A percentile compares a stretch with the other conserved stretches of the same genome.
These are phyloP conservation scores for Neocatenulostroma microsporum DNA, from an alignment of 2,329 filamentous ascomycete species.

Conservation along the genomic window DNA sequence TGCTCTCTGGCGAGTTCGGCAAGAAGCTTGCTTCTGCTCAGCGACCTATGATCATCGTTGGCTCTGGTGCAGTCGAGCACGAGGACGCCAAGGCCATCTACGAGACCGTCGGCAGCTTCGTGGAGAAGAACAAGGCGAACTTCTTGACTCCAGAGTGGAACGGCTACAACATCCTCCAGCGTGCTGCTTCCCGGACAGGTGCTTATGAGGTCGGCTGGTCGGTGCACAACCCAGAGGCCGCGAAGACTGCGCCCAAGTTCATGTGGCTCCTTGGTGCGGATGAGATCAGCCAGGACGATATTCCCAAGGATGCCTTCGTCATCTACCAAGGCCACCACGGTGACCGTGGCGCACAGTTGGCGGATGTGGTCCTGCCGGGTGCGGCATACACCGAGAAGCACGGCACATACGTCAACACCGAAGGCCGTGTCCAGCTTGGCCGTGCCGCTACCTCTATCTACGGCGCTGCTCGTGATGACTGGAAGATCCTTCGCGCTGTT, in stretches of 20 bases:
- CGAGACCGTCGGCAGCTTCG: slow-evolving; percentile 80
- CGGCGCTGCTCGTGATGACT: slow-evolving; percentile 87
- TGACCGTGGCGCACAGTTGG: slow-evolving; percentile 84
- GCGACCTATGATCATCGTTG: slow-evolving; percentile 93
- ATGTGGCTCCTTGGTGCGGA: slow-evolving; percentile 95
- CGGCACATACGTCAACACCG: slow-evolving; percentile 94
- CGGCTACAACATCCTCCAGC: slow-evolving; percentile 93
- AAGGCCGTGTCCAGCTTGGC: slow-evolving; percentile 90
- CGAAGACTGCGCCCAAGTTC: slow-evolving; percentile 83
- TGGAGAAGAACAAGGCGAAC: slow-evolving; percentile 84
- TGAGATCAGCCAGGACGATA: slow-evolving; percentile 74
- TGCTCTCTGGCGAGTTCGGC: slow-evolving; percentile 78
- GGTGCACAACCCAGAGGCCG: slow-evolving; percentile 70
- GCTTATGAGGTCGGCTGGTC: slow-evolving; percentile 96
- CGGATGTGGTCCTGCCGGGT: slow-evolving; percentile 87
- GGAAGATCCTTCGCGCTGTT: slow-evolving; percentile 94
- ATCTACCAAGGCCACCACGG: slow-evolving; percentile 98
- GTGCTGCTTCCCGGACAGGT: slow-evolving; percentile 82
- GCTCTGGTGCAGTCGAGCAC: slow-evolving; percentile 86
- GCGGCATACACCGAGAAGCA: slow-evolving; percentile 96
- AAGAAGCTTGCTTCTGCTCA: slow-evolving; percentile 84
- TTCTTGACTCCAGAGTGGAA: slow-evolving; percentile 91
- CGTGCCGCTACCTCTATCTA: slow-evolving; percentile 81
- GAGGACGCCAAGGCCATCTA: slow-evolving; percentile 86
- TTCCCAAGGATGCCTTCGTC: slow-evolving; percentile 92